These are phyloP conservation scores for Aspergillus olivimuriae DNA, from an alignment of 495 filamentous ascomycete species.

Conservation along the genomic window DNA sequence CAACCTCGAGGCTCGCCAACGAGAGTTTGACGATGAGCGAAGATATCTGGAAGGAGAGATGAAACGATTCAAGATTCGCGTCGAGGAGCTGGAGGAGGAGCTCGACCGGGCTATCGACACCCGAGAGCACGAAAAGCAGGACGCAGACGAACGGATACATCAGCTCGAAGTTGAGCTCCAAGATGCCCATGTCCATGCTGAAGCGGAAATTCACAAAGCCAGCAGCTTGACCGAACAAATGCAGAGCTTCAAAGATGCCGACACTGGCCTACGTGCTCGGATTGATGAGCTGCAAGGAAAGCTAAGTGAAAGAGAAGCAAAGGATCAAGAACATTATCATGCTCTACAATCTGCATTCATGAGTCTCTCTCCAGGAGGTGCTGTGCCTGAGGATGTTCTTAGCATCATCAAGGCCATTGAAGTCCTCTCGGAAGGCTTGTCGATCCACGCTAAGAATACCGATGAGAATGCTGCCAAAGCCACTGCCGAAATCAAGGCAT, in stretches of 20 bases:
- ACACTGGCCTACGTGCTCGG: conserved; percentile 36
- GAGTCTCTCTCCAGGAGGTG: conserved; percentile 51
- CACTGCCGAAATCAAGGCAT: conserved; percentile 35
- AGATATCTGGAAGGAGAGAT: conserved; percentile 74
- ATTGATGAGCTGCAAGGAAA: conserved; percentile 44
- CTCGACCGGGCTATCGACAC: conserved; percentile 78
- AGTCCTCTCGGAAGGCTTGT: conserved; percentile 50
- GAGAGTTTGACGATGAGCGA: conserved; percentile 80
- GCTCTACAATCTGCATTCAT: conserved; percentile 57
- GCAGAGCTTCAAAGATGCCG: conserved; percentile 45
- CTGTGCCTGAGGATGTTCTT: conserved; percentile 49
- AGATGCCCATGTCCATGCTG: conserved; percentile 46
- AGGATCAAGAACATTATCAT: conserved; percentile 45
- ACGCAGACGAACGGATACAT: conserved; percentile 61
- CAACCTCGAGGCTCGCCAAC: conserved; percentile 87
- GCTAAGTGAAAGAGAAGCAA: conserved; percentile 38
- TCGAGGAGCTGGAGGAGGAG: conserved; percentile 87
- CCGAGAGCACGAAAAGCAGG: conserved; percentile 68
- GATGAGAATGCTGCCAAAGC: conserved; percentile 34
- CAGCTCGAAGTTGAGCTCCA: conserved; percentile 66
- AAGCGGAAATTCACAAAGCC: conserved; percentile 50
- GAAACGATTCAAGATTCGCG: conserved; percentile 60
- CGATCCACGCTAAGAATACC: conserved; percentile 37
- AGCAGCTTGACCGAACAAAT: conserved; percentile 51
- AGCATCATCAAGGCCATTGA: conserved; percentile 60